Base-by-base conservation (phyloP, 192 early-diverging fungal species). In the Coemansia brasiliensis region DNA sequence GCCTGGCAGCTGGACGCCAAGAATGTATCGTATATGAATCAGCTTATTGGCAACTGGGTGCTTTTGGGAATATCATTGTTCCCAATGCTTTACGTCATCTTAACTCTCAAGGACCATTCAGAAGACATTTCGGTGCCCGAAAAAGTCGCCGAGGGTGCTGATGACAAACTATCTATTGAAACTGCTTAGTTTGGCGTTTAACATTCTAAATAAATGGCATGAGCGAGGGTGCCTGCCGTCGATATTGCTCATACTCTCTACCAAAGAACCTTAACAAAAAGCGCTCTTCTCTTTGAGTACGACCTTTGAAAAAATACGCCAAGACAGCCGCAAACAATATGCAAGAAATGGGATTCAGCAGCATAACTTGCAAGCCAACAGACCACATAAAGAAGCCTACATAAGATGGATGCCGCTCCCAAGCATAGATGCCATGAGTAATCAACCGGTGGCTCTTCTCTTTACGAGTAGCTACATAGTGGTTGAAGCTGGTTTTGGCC, bases 371-470 rank as follows among this genome's bases (percentile, higher is more conserved):
- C 15, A 88, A 83, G 18, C 87, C 85, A 10, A 90, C 42, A 3
- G 85, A 93, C 93, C 93, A 98, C 67, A 90, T 89, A 62, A 91
- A 97, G 68, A 96, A 98, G 25, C 90, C 94, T 59, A 94, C 92
- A 60, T 98, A 98, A 11, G 93, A 89, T 11, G 96, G 96, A 63
- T 98, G 96, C 18, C 96, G 86, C 65, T 95, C 85, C 22, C 85
- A 93, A 80, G 72, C 75, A 81, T 98, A 98, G 38, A 98, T 85
- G 11, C 96, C 94, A 29, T 84, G 85, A 2, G 87, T 92, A 11
- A 98, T 89, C 13, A 98, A 82, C 39, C 68, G 72, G 71, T 98
- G 96, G 43, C 86, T 80, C 3, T 59, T 55, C 35, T 81, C 81
- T 61, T 90, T 91, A 16, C 82, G 67, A 44, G 85, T 83, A 25